Conservation (phyloP, 108 stramenopile genomes). For the Pseudonitzschia multistriata region DNA sequence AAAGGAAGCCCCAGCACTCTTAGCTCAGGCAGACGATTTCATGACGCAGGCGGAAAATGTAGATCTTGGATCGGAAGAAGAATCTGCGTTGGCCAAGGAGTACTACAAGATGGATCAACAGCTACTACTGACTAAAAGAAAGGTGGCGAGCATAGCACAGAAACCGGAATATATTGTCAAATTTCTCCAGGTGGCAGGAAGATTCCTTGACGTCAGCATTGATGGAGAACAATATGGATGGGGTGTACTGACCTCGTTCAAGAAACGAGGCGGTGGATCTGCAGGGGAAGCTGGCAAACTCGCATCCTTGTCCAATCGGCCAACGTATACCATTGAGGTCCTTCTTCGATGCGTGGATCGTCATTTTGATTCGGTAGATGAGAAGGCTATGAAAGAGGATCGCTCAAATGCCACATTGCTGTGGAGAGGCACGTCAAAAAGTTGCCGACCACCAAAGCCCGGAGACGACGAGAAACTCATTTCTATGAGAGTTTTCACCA, state of each 20-base stretch:
- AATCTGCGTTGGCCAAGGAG: constrained; percentile 65
- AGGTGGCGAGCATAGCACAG: constrained; percentile 79
- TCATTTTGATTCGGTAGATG: constrained; percentile 59
- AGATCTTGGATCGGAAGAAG: constrained; percentile 52
- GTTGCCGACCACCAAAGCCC: constrained; percentile 57
- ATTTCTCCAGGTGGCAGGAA: constrained; percentile 84
- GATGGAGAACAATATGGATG: constrained; percentile 87
- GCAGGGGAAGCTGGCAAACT: constrained; percentile 67
- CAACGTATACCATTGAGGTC: constrained; percentile 75
- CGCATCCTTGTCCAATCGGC: constrained; percentile 49
- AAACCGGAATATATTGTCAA: constrained; percentile 87
- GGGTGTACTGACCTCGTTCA: constrained; percentile 78
- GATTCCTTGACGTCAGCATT: constrained; percentile 80
- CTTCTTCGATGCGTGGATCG: constrained; percentile 78
- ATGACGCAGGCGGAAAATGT: constrained; percentile 63
- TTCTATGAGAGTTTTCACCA: constrained; percentile 73
- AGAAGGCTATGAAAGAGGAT: constrained; percentile 60
- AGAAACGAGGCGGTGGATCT: constrained; percentile 65
- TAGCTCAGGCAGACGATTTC: constrained; percentile 61
- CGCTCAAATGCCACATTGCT: constrained; percentile 58
- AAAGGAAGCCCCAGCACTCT: constrained; percentile 81
- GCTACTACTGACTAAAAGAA: constrained; percentile 63
- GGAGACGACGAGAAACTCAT: constrained; percentile 57
- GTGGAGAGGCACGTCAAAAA: constrained; percentile 65
- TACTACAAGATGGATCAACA: constrained; percentile 86